Percentiles rank a stretch among this genome's conserved stretches.
Evolutionary conservation across 306 rosid genomes (phyloP).

Genomic region (Lotus japonicus): DNA sequence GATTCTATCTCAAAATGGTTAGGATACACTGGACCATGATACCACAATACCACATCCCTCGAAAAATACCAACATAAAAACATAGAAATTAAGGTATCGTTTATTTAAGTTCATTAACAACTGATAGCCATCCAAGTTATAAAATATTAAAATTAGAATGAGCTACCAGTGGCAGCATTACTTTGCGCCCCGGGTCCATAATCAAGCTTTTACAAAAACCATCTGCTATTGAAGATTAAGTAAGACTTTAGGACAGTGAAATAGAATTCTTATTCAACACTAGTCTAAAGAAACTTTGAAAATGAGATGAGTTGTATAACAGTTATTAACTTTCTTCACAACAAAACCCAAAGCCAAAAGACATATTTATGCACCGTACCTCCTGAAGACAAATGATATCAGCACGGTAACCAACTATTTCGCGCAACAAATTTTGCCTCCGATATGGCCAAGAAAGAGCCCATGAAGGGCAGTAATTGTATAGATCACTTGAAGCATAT

Average conservation of each 20-base stretch:
- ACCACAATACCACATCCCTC: not conserved
- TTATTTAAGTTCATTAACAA: not conserved
- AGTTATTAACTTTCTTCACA: not conserved
- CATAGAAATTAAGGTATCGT: not conserved
- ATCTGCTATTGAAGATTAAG: conserved; percentile 1
- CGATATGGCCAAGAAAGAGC: conserved; percentile 99
- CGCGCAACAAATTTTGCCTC: conserved; percentile 86
- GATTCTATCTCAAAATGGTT: not conserved
- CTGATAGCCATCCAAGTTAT: conserved; percentile 1
- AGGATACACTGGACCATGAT: not conserved
- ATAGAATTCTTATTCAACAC: not conserved
- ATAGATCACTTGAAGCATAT: conserved; percentile 73
- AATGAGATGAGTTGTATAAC: not conserved
- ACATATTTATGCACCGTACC: conserved; percentile 63
- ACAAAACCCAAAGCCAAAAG: not conserved
- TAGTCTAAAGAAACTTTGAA: not conserved
- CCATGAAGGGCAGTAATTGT: conserved; percentile 97
- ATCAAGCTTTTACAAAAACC: not conserved
- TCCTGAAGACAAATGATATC: conserved; percentile 98
- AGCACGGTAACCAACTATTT: conserved; percentile 88
- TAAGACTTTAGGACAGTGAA: not conserved
- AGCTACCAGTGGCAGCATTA: not conserved
- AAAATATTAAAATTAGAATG: not conserved
- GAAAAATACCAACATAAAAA: not conserved
- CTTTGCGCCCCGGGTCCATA: not conserved